Percentiles rank a stretch among this genome's conserved stretches.
Conservation (phyloP, 495 filamentous ascomycete genomes). For the Tuber indicum region DNA sequence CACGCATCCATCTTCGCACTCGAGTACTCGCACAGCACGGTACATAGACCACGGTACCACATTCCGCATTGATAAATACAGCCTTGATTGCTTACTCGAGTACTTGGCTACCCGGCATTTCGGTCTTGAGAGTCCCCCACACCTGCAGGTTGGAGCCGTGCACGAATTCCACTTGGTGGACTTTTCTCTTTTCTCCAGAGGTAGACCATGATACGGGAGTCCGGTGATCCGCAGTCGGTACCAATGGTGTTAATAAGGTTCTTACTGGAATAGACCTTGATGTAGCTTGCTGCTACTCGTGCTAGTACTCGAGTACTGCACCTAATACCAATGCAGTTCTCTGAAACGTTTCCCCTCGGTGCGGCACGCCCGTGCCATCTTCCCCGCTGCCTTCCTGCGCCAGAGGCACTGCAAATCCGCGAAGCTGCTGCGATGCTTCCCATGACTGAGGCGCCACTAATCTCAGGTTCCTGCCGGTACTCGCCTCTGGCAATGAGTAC, state of each 20-base stretch:
- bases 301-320: too few species aligned
- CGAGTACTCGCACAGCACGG: background rate
- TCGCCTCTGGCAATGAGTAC: too few species aligned
- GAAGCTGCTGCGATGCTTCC: background rate
- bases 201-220: background rate
- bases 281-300: background rate
- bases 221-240: background rate
- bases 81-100: background rate
- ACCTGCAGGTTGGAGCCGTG: background rate
- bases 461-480: too few species aligned
- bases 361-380: too few species aligned
- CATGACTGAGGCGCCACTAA: background rate
- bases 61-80: background rate
- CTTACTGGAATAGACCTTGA: background rate
- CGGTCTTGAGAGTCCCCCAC: background rate
- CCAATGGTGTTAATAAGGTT: background rate
- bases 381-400: background rate
- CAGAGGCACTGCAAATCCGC: background rate
- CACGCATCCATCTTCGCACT: background rate
- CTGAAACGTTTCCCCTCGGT: too few species aligned
- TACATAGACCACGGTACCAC: background rate
- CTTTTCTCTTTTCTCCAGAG: background rate
- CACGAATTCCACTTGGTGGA: background rate
- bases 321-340: background rate
- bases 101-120: background rate